Base-by-base conservation (phyloP, 108 stramenopile genomes). In the Cyclotella cryptica region DNA sequence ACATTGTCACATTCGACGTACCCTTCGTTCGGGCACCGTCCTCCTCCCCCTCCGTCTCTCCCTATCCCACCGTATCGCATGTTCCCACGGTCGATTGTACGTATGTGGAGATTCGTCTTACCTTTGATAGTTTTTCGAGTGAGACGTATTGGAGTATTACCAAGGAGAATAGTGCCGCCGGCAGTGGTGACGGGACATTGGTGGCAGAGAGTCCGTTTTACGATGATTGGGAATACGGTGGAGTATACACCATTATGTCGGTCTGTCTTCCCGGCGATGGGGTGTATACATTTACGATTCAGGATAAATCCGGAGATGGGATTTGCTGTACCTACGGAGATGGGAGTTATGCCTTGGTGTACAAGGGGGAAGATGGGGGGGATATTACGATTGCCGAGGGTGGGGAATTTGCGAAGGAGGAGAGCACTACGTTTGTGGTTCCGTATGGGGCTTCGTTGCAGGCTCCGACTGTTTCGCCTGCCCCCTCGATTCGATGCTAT, bases 301-400 rank as follows among this genome's bases (percentile, higher is more conserved):
- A 55, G 43, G 82, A 83, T 69, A 44, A 18, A 0, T 72, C 72
- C 45, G 77, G 66, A 8, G 73, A 83, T 63, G 82, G 82, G 17
- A 55, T 83, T 15, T 83, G 82, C 35, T 83, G 82, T 19, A 15
- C 4, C 0, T 74, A 59, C 27, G 77, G 77, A 1, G 17, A 60
- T 0, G 82, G 82, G 12, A 24, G 35, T 24, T 83, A 78, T 53
- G 41, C 46, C 0, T 10, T 81, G 14, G 29, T 52, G 3, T 57
- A 57, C 55, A 66, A 35, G 22, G 65, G 58, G 17, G 52, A 26
- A 14, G 30, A 43, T 44, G 53, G 40, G 0, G 45, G 30, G 19
- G 69, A 49, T 12, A 24, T 57, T 24, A 19, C 22, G 0, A 66
- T 75, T 58, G 65, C 51, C 21, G 54, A 49, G 24, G 74, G 74